Conservation (phyloP, 768 basidiomycete species). For the Galerina marginata region DNA sequence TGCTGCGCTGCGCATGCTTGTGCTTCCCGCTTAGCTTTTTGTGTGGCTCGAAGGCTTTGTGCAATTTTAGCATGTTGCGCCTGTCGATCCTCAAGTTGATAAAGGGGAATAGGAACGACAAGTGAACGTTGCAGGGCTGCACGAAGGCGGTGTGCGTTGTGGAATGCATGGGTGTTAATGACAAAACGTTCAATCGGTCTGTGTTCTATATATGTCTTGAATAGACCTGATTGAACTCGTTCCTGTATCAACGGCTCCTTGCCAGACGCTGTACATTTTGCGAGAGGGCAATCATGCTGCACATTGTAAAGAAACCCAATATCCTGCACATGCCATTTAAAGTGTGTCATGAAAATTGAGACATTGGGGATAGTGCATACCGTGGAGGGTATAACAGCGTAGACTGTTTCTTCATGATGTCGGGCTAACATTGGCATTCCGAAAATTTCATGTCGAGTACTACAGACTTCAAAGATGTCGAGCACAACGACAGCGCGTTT, state of each 20-base stretch:
- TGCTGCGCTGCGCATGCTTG: background rate
- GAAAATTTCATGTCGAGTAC: conserved; percentile 20
- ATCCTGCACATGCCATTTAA: conserved; percentile 7
- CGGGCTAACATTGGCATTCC: conserved; percentile 26
- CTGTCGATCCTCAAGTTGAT: background rate
- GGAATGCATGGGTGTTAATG: conserved; percentile 25
- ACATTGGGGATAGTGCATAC: conserved; percentile 7
- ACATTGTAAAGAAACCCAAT: conserved; percentile 26
- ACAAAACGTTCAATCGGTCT: conserved; percentile 16
- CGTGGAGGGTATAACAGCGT: conserved; percentile 14
- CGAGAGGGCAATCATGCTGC: conserved; percentile 25
- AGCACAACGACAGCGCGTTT: conserved; percentile 14
- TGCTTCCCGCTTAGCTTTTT: background rate
- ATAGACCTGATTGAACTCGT: background rate
- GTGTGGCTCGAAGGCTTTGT: background rate
- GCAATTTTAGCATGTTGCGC: conserved; percentile 14
- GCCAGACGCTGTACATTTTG: conserved; percentile 17
- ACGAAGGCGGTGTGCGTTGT: conserved; percentile 21
- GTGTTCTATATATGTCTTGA: conserved; percentile 16
- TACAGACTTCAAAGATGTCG: conserved; percentile 23
- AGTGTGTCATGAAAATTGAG: background rate
- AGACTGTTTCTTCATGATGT: conserved; percentile 5
- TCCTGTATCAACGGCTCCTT: conserved; percentile 15
- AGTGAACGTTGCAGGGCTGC: conserved; percentile 10
- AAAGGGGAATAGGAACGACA: conserved; percentile 11